Percentiles rank a stretch among this genome's conserved stretches.
These are phyloP conservation scores for Venturia nashicola DNA, from an alignment of 2,329 filamentous ascomycete genomes.

Conservation along the genomic window DNA sequence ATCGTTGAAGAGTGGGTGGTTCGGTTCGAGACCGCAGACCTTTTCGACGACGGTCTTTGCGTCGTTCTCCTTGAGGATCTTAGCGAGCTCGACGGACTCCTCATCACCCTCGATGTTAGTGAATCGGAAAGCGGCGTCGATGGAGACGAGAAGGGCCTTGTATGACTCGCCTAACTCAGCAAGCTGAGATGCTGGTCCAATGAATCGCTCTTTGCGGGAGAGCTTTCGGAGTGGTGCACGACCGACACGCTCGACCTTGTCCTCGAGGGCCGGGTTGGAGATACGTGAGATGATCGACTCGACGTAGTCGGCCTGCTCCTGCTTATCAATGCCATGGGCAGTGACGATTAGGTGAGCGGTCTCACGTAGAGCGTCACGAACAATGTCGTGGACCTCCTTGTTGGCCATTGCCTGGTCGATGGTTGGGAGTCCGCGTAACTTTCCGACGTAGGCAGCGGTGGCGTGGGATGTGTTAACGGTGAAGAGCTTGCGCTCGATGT, in stretches of 20 bases:
- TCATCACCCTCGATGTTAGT: constrained; percentile 88
- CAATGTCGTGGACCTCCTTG: constrained; percentile 64
- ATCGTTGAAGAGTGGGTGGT: constrained; percentile 64
- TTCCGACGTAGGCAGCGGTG: constrained; percentile 89
- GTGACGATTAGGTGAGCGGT: constrained; percentile 74
- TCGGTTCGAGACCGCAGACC: constrained; percentile 67
- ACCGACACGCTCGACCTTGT: constrained; percentile 88
- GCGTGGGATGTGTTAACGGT: constrained; percentile 98
- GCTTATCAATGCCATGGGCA: constrained; percentile 67
- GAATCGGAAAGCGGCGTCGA: constrained; percentile 91
- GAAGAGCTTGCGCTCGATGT: constrained; percentile 98
- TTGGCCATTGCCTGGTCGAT: constrained; percentile 85
- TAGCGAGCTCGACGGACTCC: constrained; percentile 73
- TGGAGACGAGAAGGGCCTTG: constrained; percentile 62
- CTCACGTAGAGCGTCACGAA: constrained; percentile 69
- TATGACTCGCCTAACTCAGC: constrained; percentile 67
- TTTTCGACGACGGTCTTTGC: constrained; percentile 66
- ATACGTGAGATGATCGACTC: constrained; percentile 87
- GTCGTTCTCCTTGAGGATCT: constrained; percentile 65
- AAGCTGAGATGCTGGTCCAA: constrained; percentile 80
- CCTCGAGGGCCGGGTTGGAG: constrained; percentile 84
- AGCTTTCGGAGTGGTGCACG: constrained; percentile 91
- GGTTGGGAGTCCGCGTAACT: constrained; percentile 72
- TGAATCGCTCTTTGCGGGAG: constrained; percentile 87
- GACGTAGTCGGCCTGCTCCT: constrained; percentile 77